Percentiles rank a stretch among this genome's conserved stretches.
phyloP scores from a whole-genome alignment of 2,329 filamentous ascomycete genomes.

The Colletotrichum echinochloae region DNA sequence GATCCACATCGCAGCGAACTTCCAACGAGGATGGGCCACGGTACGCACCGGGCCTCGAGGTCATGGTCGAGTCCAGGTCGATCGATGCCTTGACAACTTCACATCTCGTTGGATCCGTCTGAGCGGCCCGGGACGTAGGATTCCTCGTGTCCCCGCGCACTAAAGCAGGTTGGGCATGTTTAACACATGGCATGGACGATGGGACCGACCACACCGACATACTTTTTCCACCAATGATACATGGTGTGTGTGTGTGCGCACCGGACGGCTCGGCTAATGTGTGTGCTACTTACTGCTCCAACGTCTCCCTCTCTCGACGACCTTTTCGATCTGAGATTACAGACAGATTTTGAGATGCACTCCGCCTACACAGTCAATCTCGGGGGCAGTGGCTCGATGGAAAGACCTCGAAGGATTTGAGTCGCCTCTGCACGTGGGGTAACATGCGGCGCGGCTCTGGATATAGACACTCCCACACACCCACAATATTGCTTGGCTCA shows the following conservation, averaged over 20 bases:
- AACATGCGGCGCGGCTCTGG: slow-evolving; percentile 40
- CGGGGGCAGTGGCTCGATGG: slow-evolving; percentile 30
- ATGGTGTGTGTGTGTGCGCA: not conserved
- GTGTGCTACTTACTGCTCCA: not conserved
- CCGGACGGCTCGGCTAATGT: slow-evolving; percentile 9
- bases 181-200: slow-evolving; percentile 32
- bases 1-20: not conserved
- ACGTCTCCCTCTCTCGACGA: not conserved
- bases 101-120: slow-evolving; percentile 16
- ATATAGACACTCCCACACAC: slow-evolving; percentile 39
- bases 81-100: not conserved
- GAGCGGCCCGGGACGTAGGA: slow-evolving; percentile 25
- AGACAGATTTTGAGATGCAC: slow-evolving; percentile 21
- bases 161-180: slow-evolving; percentile 28
- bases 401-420: slow-evolving; percentile 15
- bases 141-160: slow-evolving; percentile 27
- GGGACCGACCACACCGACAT: slow-evolving; percentile 8
- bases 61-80: not conserved
- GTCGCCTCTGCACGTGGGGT: slow-evolving; percentile 32
- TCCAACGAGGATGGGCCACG: not conserved
- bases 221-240: slow-evolving; percentile 34
- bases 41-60: not conserved
- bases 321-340: slow-evolving; percentile 8
- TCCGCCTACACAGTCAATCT: slow-evolving; percentile 25
- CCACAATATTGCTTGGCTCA: slow-evolving; percentile 26